Conservation (phyloP, 441 rosid species). For the Lepidium campestre region DNA sequence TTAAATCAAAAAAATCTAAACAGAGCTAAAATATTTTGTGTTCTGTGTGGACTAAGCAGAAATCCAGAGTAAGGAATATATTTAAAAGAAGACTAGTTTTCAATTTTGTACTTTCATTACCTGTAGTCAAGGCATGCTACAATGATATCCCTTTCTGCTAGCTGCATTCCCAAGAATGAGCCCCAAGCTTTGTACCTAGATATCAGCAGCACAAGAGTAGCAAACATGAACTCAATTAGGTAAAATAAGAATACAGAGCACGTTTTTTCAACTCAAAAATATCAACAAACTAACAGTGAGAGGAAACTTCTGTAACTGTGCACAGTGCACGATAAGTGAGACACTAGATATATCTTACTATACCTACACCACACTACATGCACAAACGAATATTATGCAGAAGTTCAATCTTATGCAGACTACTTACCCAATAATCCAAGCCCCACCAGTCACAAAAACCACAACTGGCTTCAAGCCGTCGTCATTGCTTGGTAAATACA, state of each 20-base stretch:
- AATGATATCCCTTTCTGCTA: slow-evolving; percentile 90
- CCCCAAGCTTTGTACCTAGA: slow-evolving; percentile 99
- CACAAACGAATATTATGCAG: not conserved
- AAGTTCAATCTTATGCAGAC: not conserved
- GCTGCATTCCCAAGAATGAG: slow-evolving; percentile 80
- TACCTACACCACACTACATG: not conserved
- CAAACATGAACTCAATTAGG: not conserved
- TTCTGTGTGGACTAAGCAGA: not conserved
- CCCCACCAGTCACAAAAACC: slow-evolving; percentile 96
- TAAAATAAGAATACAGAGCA: not conserved
- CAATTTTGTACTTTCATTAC: slow-evolving; percentile 30
- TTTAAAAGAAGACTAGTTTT: not conserved
- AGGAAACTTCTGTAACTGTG: not conserved
- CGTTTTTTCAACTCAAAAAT: not conserved
- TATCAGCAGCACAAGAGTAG: not conserved
- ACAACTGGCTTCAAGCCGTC: slow-evolving; percentile 82
- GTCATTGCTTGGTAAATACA: slow-evolving; percentile 56
- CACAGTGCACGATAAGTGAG: not conserved
- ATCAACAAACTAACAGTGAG: not conserved
- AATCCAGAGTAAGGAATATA: not conserved
- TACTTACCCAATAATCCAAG: slow-evolving; percentile 95
- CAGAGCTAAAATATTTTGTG: not conserved
- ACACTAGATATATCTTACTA: not conserved
- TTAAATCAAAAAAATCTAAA: not conserved
- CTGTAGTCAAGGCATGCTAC: slow-evolving; percentile 98